Evolutionary conservation across 257 asterid species (phyloP).

Genomic region (Nicotiana tabacum): DNA sequence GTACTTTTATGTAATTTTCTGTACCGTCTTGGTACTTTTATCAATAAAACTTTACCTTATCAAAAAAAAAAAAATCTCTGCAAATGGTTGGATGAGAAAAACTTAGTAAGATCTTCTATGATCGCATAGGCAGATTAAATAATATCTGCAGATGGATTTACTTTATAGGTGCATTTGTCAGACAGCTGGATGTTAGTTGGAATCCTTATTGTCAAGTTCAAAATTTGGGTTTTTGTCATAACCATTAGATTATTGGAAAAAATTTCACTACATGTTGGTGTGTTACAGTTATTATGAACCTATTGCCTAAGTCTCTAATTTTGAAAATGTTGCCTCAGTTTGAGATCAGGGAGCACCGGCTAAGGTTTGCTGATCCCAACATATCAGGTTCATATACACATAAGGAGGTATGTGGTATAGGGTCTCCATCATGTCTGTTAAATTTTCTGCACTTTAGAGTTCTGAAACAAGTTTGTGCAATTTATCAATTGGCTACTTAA

Average conservation of each 20-base stretch:
- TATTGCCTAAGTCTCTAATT: slow-evolving; percentile 8
- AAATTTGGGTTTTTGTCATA: background rate
- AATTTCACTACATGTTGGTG: background rate
- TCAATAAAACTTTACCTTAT: no score
- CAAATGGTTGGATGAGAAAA: background rate
- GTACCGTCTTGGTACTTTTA: no score
- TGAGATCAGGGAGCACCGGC: slow-evolving; percentile 60
- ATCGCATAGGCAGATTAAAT: background rate
- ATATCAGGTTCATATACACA: slow-evolving; percentile 80
- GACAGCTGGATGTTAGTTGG: background rate
- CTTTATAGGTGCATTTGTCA: background rate
- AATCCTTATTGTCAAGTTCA: background rate
- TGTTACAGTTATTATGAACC: background rate
- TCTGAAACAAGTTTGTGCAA: slow-evolving; percentile 11
- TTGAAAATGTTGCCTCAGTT: slow-evolving; percentile 34
- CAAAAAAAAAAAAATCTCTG: background rate
- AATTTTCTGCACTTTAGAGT: slow-evolving; percentile 9
- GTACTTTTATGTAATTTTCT: no score
- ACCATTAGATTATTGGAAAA: background rate
- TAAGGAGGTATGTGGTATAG: slow-evolving; percentile 61
- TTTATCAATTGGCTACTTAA: slow-evolving; percentile 26
- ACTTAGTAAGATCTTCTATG: background rate
- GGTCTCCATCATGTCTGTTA: slow-evolving; percentile 12
- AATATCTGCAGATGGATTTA: background rate
- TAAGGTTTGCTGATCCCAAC: slow-evolving; percentile 76